Percentiles rank a stretch among this genome's conserved stretches.
phyloP scores from a whole-genome alignment of 169 alveolate genomes.

The Plasmodium fragile region DNA sequence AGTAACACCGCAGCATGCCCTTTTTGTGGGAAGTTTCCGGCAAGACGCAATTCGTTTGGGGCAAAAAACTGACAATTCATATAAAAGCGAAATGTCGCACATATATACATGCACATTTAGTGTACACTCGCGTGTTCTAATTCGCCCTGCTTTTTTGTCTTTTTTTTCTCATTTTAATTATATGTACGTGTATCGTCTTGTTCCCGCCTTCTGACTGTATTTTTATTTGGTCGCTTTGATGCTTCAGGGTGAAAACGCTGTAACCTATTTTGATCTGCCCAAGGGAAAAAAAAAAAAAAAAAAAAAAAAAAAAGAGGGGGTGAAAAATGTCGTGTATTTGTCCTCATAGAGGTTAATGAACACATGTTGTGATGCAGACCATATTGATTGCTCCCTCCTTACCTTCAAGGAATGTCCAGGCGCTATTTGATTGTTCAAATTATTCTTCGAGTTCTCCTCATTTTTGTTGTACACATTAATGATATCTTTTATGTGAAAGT shows the following conservation, averaged over 20 bases:
- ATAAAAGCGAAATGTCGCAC: neutral
- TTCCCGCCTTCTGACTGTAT: slow-evolving; percentile 61
- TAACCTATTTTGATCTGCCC: slow-evolving; percentile 57
- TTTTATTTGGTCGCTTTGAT: slow-evolving; percentile 48
- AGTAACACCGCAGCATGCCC: neutral
- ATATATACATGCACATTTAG: neutral
- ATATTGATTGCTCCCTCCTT: neutral
- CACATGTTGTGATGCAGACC: neutral
- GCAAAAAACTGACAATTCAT: neutral
- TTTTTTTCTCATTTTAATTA: neutral
- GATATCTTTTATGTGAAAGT: slow-evolving; percentile 56
- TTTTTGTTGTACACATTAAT: slow-evolving; percentile 57
- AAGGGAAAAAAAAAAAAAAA: slow-evolving; percentile 13
- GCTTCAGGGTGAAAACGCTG: slow-evolving; percentile 40
- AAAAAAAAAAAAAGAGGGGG: slow-evolving; percentile 14
- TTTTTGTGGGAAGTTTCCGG: neutral
- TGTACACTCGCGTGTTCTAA: neutral
- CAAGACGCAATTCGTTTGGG: neutral
- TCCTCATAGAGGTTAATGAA: neutral
- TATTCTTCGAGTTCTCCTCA: slow-evolving; percentile 56
- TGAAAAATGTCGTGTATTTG: neutral
- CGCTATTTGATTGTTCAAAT: slow-evolving; percentile 69
- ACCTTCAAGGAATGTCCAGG: slow-evolving; percentile 75
- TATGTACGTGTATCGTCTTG: slow-evolving; percentile 29
- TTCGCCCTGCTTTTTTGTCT: neutral